These are phyloP conservation scores for Fusarium verrucosum DNA, from an alignment of 2,329 filamentous ascomycete genomes.

Conservation along the genomic window DNA sequence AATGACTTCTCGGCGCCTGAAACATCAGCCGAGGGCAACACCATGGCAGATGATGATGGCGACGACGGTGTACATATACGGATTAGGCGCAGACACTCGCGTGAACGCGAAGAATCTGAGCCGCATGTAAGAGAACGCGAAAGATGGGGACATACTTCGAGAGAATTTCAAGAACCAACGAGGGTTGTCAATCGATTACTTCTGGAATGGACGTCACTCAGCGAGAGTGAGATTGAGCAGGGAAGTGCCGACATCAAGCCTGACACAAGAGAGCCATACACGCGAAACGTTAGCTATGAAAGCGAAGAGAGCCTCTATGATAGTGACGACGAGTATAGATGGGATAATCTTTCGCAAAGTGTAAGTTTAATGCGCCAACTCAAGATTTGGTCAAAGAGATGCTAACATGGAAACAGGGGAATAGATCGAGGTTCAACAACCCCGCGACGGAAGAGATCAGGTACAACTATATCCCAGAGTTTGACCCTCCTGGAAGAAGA, in stretches of 20 bases:
- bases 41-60: fast-evolving
- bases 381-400: neutral
- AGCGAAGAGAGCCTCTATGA: neutral
- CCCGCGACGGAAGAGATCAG: neutral
- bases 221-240: conserved; percentile 12
- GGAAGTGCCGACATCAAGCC: neutral
- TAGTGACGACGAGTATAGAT: neutral
- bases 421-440: too few relatives aligned
- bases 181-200: conserved; percentile 15
- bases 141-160: too few relatives aligned
- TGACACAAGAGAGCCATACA: neutral
- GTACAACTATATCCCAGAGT: neutral
- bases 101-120: neutral
- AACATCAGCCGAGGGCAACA: fast-evolving
- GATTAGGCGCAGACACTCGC: neutral
- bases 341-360: neutral
- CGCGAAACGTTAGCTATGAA: neutral
- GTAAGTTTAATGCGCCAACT: neutral
- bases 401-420: neutral
- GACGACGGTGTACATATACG: neutral
- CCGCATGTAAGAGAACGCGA: too few relatives aligned
- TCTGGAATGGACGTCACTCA: conserved; percentile 20
- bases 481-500: neutral
- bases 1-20: neutral
- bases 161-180: neutral